Conservation (phyloP, 2,329 filamentous ascomycete genomes). For the Pseudogymnoascus sp. region DNA sequence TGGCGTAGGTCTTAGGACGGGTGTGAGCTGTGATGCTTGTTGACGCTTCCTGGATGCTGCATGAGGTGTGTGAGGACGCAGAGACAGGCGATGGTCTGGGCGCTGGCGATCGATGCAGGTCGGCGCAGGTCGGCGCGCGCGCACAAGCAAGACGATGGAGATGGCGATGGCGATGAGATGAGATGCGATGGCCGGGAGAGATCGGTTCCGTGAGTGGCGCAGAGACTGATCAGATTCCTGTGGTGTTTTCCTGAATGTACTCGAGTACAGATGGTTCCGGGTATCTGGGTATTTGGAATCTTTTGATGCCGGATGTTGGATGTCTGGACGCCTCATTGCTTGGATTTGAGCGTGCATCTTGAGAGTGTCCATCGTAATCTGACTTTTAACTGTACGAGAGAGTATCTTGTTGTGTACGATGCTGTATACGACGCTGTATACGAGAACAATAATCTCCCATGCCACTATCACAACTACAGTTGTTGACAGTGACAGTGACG, state of each 20-base stretch:
- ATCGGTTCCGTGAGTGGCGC: background rate
- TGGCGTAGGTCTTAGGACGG: background rate
- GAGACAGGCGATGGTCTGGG: background rate
- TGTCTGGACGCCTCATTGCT: background rate
- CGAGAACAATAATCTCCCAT: background rate
- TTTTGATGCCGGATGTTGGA: too few species aligned
- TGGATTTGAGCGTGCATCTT: background rate
- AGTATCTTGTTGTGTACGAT: background rate
- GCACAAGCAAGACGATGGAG: background rate
- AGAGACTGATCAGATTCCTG: background rate
- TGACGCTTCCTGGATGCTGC: background rate
- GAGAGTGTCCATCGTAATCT: background rate
- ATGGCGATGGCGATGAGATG: constrained; percentile 4
- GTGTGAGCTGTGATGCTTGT: background rate
- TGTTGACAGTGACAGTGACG: background rate
- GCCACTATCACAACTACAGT: background rate
- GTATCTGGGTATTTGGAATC: background rate
- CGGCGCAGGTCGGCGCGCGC: background rate
- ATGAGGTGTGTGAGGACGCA: background rate
- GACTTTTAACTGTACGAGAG: background rate
- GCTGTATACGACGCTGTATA: background rate
- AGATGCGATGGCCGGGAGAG: background rate
- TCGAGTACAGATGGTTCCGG: background rate
- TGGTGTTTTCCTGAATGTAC: background rate
- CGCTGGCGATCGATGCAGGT: background rate